Conservation (phyloP, 805 yeast genomes). For the Candida koratica region DNA sequence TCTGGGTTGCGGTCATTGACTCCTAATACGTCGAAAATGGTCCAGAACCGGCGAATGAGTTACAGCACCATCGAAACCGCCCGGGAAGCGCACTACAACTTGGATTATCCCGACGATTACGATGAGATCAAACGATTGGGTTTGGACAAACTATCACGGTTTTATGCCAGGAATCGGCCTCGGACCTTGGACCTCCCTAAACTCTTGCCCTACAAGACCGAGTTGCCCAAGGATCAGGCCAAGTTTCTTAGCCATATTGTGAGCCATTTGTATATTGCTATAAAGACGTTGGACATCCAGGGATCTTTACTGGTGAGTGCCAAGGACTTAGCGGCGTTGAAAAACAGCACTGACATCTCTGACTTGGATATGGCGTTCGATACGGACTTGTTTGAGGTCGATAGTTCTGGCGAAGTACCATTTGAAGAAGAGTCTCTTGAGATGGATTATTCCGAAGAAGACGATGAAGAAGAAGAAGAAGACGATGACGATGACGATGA, state of each 20-base stretch:
- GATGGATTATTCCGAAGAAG: conserved; percentile 15
- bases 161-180: conserved; percentile 34
- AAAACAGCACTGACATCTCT: conserved; percentile 26
- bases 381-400: conserved; percentile 46
- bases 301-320: conserved; percentile 66
- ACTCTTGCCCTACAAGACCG: conserved; percentile 72
- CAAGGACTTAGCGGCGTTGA: conserved; percentile 54
- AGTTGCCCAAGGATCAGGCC: conserved; percentile 63
- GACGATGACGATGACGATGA: conserved; percentile 15
- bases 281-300: conserved; percentile 67
- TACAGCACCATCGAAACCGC: conserved; percentile 27
- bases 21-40: conserved; percentile 19
- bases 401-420: conserved; percentile 5
- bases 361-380: conserved; percentile 49
- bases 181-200: conserved; percentile 40
- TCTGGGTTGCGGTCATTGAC: conserved; percentile 23
- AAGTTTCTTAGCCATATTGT: conserved; percentile 76
- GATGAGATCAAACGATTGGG: conserved; percentile 25
- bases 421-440: conserved; percentile 7
- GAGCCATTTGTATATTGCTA: conserved; percentile 72
- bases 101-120: conserved; percentile 49
- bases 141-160: conserved; percentile 35
- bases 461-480: conserved; percentile 18
- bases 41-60: conserved; percentile 27
- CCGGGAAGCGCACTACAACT: conserved; percentile 38